phyloP scores from a whole-genome alignment of 169 alveolate genomes.

The Plasmodium billcollinsi region DNA sequence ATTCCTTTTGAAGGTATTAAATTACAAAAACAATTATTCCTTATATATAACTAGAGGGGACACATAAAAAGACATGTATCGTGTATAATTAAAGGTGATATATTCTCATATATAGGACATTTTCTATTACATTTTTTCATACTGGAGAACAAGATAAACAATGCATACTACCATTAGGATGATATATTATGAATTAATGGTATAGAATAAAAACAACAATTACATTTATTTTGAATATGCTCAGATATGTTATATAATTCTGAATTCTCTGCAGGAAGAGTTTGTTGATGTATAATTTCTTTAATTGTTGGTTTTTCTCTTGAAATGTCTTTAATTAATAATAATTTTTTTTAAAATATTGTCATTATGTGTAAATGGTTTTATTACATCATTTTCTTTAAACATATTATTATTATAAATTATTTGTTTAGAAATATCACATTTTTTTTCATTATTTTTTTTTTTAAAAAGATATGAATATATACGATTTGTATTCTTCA shows the following conservation, averaged over 20 bases:
- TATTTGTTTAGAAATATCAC: neutral
- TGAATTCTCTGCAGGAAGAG: neutral
- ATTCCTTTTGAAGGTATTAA: neutral
- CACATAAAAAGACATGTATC: conserved; percentile 40
- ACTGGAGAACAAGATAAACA: conserved; percentile 39
- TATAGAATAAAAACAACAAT: conserved; percentile 15
- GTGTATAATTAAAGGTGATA: conserved; percentile 30
- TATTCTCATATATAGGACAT: conserved; percentile 16
- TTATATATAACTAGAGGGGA: conserved; percentile 28
- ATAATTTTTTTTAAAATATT: conserved; percentile 16
- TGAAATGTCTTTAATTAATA: conserved; percentile 17
- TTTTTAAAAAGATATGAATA: conserved; percentile 40
- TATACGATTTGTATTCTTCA: neutral
- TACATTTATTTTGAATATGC: conserved; percentile 17
- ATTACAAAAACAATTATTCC: conserved; percentile 17
- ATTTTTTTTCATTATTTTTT: neutral
- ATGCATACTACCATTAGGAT: conserved; percentile 38
- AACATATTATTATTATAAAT: neutral
- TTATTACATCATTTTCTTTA: conserved; percentile 14
- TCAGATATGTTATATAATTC: conserved; percentile 2
- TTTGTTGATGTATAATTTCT: neutral
- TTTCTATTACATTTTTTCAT: conserved; percentile 30
- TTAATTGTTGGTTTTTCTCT: conserved; percentile 1
- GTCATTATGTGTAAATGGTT: conserved; percentile 18
- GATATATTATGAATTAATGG: conserved; percentile 45